phyloP scores from a whole-genome alignment of 2,329 filamentous ascomycete species.

The Fusarium robinianum region DNA sequence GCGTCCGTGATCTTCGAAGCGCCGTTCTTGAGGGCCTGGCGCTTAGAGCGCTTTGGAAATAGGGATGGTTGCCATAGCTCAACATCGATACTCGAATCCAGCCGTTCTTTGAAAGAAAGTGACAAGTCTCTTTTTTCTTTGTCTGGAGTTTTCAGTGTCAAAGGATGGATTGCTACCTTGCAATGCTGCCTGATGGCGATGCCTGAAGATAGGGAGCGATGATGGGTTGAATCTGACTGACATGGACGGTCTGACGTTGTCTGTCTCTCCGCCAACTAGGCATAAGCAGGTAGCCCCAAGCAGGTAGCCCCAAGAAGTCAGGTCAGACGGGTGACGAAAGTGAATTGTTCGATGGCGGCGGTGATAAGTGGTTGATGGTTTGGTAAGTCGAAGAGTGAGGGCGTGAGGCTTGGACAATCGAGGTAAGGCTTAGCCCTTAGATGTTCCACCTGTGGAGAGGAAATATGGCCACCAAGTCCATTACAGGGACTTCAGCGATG shows the following conservation, averaged over 20 bases:
- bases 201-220: conserved; percentile 13
- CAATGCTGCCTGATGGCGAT: conserved; percentile 1
- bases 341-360: conserved; percentile 1
- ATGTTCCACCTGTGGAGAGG: no score
- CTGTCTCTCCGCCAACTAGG: conserved; percentile 2
- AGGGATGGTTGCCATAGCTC: no score
- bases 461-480: conserved; percentile 17
- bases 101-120: no score
- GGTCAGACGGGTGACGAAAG: no score
- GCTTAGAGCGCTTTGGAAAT: no score
- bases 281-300: conserved; percentile 3
- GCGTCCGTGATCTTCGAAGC: no score
- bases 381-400: conserved; percentile 12
- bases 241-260: conserved; percentile 12
- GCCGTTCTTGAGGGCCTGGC: no score
- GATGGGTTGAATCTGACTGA: conserved; percentile 17
- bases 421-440: conserved; percentile 28
- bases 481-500: conserved; percentile 22
- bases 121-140: no score
- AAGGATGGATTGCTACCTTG: no score
- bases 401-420: conserved; percentile 27
- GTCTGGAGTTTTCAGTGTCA: no score
- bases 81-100: no score
- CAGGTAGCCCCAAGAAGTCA: no score
- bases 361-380: conserved; percentile 12